These are phyloP conservation scores for Fraxinus sp. DNA, from an alignment of 305 asterid genomes.

Conservation along the genomic window DNA sequence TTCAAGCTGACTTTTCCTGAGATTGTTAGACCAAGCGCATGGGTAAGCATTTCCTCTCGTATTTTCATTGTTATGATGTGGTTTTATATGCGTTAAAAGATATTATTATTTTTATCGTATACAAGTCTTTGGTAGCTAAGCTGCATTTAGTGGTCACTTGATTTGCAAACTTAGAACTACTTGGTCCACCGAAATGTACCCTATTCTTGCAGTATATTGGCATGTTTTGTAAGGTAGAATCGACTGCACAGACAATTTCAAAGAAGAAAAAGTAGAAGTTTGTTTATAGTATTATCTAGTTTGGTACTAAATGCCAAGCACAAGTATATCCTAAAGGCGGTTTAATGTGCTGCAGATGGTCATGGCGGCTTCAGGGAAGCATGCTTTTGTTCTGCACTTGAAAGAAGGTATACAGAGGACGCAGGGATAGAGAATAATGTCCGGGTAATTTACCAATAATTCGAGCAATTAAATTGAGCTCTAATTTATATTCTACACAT, in stretches of 20 bases:
- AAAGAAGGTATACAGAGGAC: neutral
- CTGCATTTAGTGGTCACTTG: neutral
- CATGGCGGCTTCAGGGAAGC: neutral
- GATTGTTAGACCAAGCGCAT: neutral
- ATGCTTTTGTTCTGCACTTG: neutral
- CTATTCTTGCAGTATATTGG: neutral
- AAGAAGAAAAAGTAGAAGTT: neutral
- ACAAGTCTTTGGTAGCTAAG: neutral
- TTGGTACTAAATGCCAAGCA: neutral
- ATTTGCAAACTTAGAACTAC: neutral
- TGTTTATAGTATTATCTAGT: neutral
- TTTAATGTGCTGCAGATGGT: neutral
- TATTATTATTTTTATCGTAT: neutral
- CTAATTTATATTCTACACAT: neutral
- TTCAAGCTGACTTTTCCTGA: neutral
- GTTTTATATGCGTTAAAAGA: neutral
- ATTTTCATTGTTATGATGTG: neutral
- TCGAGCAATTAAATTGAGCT: neutral
- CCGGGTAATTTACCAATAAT: neutral
- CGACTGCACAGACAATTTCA: neutral
- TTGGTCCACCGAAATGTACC: neutral
- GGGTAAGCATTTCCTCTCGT: neutral
- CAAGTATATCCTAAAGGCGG: neutral
- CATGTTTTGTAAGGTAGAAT: neutral
- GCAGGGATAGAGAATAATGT: neutral